Conservation (phyloP, 2,329 filamentous ascomycete species). For the Fusarium miscanthi region DNA sequence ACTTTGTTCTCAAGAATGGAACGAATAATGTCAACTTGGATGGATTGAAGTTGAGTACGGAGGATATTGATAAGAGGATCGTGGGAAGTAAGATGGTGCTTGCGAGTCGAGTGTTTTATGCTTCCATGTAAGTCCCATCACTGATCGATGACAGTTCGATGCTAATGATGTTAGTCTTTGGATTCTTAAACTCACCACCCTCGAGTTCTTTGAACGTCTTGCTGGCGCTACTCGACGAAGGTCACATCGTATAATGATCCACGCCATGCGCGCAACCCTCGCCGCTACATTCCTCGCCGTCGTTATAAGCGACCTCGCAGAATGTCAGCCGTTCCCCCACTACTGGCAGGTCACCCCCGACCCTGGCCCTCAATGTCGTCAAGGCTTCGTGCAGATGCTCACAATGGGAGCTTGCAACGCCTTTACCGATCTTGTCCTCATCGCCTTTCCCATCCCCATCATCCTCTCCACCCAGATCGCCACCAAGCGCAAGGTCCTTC, state of each 20-base stretch:
- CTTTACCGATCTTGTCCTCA: slow-evolving; percentile 83
- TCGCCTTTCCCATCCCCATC: slow-evolving; percentile 87
- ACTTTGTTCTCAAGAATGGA: slow-evolving; percentile 84
- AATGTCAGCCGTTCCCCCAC: slow-evolving; percentile 78
- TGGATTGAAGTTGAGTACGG: slow-evolving; percentile 22
- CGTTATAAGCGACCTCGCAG: slow-evolving; percentile 79
- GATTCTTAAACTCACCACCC: slow-evolving; percentile 88
- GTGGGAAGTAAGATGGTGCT: slow-evolving; percentile 84
- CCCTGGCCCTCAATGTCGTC: slow-evolving; percentile 82
- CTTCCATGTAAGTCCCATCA: slow-evolving; percentile 74
- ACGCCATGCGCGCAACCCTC: slow-evolving; percentile 77
- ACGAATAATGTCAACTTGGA: slow-evolving; percentile 82
- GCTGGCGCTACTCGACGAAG: slow-evolving; percentile 81
- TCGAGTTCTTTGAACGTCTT: slow-evolving; percentile 88
- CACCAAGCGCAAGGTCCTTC: slow-evolving; percentile 78
- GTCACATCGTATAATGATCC: slow-evolving; percentile 75
- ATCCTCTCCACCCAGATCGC: slow-evolving; percentile 82
- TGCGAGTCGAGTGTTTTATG: slow-evolving; percentile 83
- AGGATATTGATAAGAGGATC: slow-evolving; percentile 65
- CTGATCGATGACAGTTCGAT: not conserved
- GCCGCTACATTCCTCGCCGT: slow-evolving; percentile 79
- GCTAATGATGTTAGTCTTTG: slow-evolving; percentile 72
- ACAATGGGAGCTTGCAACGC: slow-evolving; percentile 87
- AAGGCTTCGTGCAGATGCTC: slow-evolving; percentile 84
- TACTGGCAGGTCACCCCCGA: slow-evolving; percentile 85